These are phyloP conservation scores for Vanrija sp. DNA, from an alignment of 1,284 basidiomycete species.

Conservation along the genomic window DNA sequence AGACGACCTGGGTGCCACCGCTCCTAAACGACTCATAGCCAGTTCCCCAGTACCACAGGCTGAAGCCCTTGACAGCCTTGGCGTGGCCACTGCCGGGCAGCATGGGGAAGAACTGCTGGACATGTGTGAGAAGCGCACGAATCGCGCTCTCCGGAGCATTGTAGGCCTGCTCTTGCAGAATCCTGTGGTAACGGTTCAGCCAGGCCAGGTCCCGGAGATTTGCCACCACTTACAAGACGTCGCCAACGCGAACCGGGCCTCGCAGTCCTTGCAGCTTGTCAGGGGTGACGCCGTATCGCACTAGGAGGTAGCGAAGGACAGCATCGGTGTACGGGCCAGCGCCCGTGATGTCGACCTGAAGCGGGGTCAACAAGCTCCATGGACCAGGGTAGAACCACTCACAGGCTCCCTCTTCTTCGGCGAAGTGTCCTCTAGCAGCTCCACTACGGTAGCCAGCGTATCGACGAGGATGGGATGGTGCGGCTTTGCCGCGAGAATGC, in stretches of 20 bases:
- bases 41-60: conserved; percentile 19
- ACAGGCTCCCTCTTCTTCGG: not conserved
- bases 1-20: conserved; percentile 9
- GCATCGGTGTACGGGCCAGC: conserved; percentile 35
- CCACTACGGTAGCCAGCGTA: conserved; percentile 25
- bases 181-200: conserved; percentile 1
- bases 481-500: conserved; percentile 25
- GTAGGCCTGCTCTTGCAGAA: conserved; percentile 16
- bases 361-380: not conserved
- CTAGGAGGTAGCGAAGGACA: conserved; percentile 32
- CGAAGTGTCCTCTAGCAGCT: conserved; percentile 2
- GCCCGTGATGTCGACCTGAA: conserved; percentile 28
- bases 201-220: not conserved
- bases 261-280: conserved; percentile 19
- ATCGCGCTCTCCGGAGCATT: conserved; percentile 10
- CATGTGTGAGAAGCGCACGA: conserved; percentile 2
- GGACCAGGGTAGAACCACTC: not conserved
- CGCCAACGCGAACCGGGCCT: conserved; percentile 31
- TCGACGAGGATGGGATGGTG: conserved; percentile 35
- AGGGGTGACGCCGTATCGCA: conserved; percentile 36
- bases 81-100: conserved; percentile 12
- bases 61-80: conserved; percentile 3
- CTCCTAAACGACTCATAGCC: conserved; percentile 11
- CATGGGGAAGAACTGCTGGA: conserved; percentile 15
- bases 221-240: conserved; percentile 29